phyloP scores from a whole-genome alignment of 2,329 filamentous ascomycete genomes.

The Scytalidium lignicola region DNA sequence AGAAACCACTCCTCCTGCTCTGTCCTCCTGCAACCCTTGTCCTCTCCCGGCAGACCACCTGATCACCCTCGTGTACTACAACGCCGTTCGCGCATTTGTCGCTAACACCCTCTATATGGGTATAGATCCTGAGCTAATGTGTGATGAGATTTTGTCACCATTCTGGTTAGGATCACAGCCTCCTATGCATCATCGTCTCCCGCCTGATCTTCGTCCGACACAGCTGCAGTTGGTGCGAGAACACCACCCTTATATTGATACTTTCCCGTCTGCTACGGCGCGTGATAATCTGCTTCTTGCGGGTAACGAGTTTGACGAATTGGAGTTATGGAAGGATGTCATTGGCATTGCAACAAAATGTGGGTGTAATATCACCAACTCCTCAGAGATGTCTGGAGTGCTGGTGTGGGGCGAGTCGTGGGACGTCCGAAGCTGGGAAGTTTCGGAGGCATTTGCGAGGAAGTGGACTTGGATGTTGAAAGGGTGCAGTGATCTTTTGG shows the following conservation, averaged over 20 bases:
- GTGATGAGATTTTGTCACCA: conserved; percentile 12
- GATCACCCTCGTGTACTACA: conserved; percentile 32
- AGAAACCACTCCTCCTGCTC: neutral
- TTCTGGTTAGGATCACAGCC: conserved; percentile 6
- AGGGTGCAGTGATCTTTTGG: conserved; percentile 28
- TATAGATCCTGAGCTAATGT: conserved; percentile 10
- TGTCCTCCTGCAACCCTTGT: conserved; percentile 5
- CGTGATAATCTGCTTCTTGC: conserved; percentile 35
- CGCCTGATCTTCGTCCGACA: conserved; percentile 30
- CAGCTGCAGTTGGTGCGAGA: conserved; percentile 28
- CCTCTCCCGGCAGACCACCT: conserved; percentile 20
- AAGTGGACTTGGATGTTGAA: conserved; percentile 32
- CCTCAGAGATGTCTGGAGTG: neutral
- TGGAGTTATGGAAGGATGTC: conserved; percentile 33
- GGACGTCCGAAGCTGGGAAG: conserved; percentile 31
- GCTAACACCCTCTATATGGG: conserved; percentile 29
- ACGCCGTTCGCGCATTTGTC: conserved; percentile 31
- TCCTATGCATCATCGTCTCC: conserved; percentile 3
- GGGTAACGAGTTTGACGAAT: conserved; percentile 28
- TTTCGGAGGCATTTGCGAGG: conserved; percentile 29
- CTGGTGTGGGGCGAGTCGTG: conserved; percentile 32
- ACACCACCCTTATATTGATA: conserved; percentile 37
- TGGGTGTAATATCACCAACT: neutral
- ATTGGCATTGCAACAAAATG: neutral
- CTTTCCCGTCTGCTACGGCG: conserved; percentile 31